These are phyloP conservation scores for Plasmopara halstedii DNA, from an alignment of 352 stramenopile genomes.

Conservation along the genomic window DNA sequence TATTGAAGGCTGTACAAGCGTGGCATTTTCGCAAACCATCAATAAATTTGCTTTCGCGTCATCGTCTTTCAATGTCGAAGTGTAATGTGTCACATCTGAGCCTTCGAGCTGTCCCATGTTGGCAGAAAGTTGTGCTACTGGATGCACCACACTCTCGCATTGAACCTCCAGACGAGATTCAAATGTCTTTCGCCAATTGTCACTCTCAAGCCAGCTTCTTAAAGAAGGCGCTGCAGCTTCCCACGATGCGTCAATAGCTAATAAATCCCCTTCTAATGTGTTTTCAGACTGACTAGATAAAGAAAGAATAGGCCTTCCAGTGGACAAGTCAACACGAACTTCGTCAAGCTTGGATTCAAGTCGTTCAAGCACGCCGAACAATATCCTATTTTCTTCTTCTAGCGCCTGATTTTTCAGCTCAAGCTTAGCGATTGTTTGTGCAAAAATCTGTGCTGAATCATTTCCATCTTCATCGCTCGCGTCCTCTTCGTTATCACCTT, in stretches of 20 bases:
- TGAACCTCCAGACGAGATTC: slow-evolving; percentile 14
- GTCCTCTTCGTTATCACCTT: slow-evolving; percentile 22
- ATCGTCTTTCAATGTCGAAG: slow-evolving; percentile 1
- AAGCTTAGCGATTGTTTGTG: slow-evolving; percentile 22
- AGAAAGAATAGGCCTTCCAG: slow-evolving; percentile 27
- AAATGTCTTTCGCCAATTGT: slow-evolving; percentile 35
- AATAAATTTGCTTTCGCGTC: slow-evolving; percentile 1
- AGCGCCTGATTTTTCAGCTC: slow-evolving; percentile 31
- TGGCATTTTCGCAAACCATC: not conserved
- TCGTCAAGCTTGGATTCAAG: slow-evolving; percentile 45
- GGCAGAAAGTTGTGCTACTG: not conserved
- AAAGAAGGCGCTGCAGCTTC: slow-evolving; percentile 25
- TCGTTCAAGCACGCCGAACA: slow-evolving; percentile 39
- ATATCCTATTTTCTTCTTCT: slow-evolving; percentile 39
- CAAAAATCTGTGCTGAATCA: slow-evolving; percentile 10
- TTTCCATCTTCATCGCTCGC: slow-evolving; percentile 11
- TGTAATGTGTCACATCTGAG: not conserved
- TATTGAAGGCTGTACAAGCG: not conserved
- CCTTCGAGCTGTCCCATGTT: no score
- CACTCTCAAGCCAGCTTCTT: slow-evolving; percentile 52
- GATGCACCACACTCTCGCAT: not conserved
- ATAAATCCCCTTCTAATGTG: slow-evolving; percentile 1
- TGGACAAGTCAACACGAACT: slow-evolving; percentile 33
- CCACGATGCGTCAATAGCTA: not conserved
- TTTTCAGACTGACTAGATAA: slow-evolving; percentile 9